Evolutionary conservation across 371 early-diverging fungal species (phyloP).

Genomic region (Mortierella sp.): DNA sequence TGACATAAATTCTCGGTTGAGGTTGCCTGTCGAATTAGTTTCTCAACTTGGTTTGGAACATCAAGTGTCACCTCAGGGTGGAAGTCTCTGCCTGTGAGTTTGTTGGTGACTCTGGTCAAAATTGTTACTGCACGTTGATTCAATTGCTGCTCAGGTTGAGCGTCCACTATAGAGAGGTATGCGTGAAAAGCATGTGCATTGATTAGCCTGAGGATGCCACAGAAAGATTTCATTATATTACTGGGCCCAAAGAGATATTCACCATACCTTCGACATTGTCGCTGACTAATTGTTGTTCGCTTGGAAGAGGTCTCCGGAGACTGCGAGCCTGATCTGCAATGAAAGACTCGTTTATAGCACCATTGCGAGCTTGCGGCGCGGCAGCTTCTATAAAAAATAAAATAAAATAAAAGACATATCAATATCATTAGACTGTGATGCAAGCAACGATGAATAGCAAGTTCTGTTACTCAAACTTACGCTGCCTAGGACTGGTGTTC

Average conservation of each 20-base stretch:
- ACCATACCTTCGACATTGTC: conserved; percentile 38
- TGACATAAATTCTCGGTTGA: conserved; percentile 95
- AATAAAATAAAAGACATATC: neutral
- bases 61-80: conserved; percentile 83
- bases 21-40: conserved; percentile 94
- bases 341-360: conserved; percentile 22
- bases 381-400: conserved; percentile 10
- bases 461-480: conserved; percentile 9
- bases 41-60: conserved; percentile 90
- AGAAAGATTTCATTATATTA: neutral
- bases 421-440: neutral
- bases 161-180: conserved; percentile 13
- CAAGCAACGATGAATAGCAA: neutral
- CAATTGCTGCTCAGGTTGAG: conserved; percentile 55
- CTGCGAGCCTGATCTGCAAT: conserved; percentile 47
- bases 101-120: conserved; percentile 69
- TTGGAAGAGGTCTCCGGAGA: conserved; percentile 40
- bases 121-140: conserved; percentile 74
- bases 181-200: neutral
- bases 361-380: conserved; percentile 10
- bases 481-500: conserved; percentile 56
- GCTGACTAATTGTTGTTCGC: conserved; percentile 43
- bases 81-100: conserved; percentile 85
- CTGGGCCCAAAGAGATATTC: neutral
- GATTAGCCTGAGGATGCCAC: neutral